A percentile compares a stretch with the other conserved stretches of the same genome.
These are phyloP conservation scores for Paramecium caudatum DNA, from an alignment of 73 alveolate genomes.

Conservation along the genomic window DNA sequence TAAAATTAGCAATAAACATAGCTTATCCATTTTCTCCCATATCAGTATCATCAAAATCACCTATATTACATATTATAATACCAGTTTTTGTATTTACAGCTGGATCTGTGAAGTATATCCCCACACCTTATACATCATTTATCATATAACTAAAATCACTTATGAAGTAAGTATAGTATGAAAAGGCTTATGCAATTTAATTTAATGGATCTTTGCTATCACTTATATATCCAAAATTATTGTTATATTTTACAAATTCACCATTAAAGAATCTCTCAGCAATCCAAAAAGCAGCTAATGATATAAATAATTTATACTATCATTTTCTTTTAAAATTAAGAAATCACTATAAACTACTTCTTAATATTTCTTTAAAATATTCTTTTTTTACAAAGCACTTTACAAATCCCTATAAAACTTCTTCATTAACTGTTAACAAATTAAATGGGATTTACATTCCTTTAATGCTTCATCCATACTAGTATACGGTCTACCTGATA, in stretches of 20 bases:
- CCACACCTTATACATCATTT: constrained; percentile 36
- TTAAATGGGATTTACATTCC: constrained; percentile 61
- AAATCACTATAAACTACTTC: background rate
- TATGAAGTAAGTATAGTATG: background rate
- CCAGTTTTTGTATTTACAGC: constrained; percentile 23
- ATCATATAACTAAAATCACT: background rate
- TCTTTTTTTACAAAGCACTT: background rate
- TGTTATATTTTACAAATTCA: constrained; percentile 55
- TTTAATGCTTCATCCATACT: background rate
- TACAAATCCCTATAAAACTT: background rate
- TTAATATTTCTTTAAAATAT: background rate
- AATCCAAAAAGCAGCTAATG: constrained; percentile 49
- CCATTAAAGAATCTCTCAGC: constrained; percentile 59
- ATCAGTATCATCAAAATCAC: constrained; percentile 48
- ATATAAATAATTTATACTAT: background rate
- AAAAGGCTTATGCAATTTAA: background rate
- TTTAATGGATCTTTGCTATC: background rate
- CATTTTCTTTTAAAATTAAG: background rate
- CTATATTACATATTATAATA: background rate
- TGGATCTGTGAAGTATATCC: constrained; percentile 47
- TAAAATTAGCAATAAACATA: too few species aligned
- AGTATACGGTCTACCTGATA: background rate
- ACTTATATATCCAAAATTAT: constrained; percentile 43
- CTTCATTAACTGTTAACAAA: background rate
- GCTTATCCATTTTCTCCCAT: constrained; percentile 37